These are phyloP conservation scores for Mortierella sp. DNA, from an alignment of 371 early-diverging fungal genomes.

Conservation along the genomic window DNA sequence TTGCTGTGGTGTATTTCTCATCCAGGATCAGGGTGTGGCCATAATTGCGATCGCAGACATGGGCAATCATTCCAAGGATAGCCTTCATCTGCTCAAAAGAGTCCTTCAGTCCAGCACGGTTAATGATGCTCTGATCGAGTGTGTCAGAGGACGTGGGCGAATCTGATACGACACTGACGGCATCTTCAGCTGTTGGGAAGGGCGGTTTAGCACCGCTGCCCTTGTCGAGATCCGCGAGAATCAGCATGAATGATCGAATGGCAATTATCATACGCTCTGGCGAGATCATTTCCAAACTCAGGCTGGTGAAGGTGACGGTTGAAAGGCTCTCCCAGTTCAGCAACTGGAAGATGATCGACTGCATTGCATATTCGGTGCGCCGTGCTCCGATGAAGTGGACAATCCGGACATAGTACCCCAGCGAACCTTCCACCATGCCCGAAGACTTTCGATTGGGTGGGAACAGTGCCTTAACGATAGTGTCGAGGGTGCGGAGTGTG, in stretches of 20 bases:
- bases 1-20: slow-evolving; percentile 49
- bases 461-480: slow-evolving; percentile 75
- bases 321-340: slow-evolving; percentile 69
- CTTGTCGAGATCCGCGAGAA: slow-evolving; percentile 77
- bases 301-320: slow-evolving; percentile 56
- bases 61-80: slow-evolving; percentile 51
- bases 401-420: slow-evolving; percentile 83
- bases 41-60: slow-evolving; percentile 45
- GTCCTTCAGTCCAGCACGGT: slow-evolving; percentile 57
- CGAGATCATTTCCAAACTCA: slow-evolving; percentile 61
- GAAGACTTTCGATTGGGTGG: slow-evolving; percentile 74
- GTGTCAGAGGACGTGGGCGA: slow-evolving; percentile 44
- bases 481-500: slow-evolving; percentile 57
- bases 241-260: slow-evolving; percentile 75
- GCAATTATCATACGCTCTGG: slow-evolving; percentile 85
- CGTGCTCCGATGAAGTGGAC: slow-evolving; percentile 82
- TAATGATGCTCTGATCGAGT: slow-evolving; percentile 57
- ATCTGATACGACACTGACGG: slow-evolving; percentile 45
- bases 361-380: slow-evolving; percentile 84
- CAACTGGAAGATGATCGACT: slow-evolving; percentile 73
- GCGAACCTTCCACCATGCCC: slow-evolving; percentile 75
- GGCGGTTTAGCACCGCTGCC: slow-evolving; percentile 50
- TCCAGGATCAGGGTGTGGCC: slow-evolving; percentile 46
- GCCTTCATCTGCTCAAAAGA: slow-evolving; percentile 50
- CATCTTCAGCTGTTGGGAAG: slow-evolving; percentile 68